phyloP scores from a whole-genome alignment of 345 rosid species.

The Gossypium mustelinum region DNA sequence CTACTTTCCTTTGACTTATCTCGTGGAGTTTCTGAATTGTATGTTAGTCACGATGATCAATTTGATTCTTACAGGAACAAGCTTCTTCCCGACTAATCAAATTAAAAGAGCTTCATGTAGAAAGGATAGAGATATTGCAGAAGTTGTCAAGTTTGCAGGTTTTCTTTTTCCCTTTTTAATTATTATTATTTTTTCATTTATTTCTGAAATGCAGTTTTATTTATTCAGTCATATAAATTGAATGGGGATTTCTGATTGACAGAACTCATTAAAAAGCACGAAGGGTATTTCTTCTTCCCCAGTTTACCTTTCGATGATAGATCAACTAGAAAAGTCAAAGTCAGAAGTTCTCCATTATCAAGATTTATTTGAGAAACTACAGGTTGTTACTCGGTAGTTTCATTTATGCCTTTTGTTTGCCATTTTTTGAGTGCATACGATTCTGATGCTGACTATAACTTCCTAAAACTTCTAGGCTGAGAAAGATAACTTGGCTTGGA shows the following conservation, averaged over 20 bases:
- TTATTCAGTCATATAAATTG: slow-evolving; percentile 15
- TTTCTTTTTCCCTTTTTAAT: slow-evolving; percentile 17
- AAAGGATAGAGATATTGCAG: slow-evolving; percentile 60
- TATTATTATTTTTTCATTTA: slow-evolving; percentile 1
- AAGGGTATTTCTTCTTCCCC: slow-evolving; percentile 65
- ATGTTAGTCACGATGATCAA: slow-evolving; percentile 11
- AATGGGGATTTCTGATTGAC: slow-evolving; percentile 32
- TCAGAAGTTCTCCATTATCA: slow-evolving; percentile 60
- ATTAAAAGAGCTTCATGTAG: slow-evolving; percentile 69
- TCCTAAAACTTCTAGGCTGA: slow-evolving; percentile 57
- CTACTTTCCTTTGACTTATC: slow-evolving; percentile 15
- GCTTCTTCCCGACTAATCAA: slow-evolving; percentile 61
- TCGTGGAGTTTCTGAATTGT: slow-evolving; percentile 18
- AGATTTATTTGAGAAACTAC: slow-evolving; percentile 79
- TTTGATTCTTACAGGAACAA: slow-evolving; percentile 54
- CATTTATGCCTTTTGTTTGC: slow-evolving; percentile 29
- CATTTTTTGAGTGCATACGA: slow-evolving; percentile 19
- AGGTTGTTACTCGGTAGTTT: slow-evolving; percentile 78
- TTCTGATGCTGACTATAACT: slow-evolving; percentile 30
- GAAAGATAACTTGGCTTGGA: slow-evolving; percentile 80
- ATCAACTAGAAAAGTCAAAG: slow-evolving; percentile 74
- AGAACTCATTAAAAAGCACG: slow-evolving; percentile 68
- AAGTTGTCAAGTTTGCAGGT: slow-evolving; percentile 68
- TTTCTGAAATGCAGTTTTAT: slow-evolving; percentile 23
- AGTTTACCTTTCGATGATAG: slow-evolving; percentile 50